phyloP scores from a whole-genome alignment of 192 early-diverging fungal genomes.

The Coemansia sp. region DNA sequence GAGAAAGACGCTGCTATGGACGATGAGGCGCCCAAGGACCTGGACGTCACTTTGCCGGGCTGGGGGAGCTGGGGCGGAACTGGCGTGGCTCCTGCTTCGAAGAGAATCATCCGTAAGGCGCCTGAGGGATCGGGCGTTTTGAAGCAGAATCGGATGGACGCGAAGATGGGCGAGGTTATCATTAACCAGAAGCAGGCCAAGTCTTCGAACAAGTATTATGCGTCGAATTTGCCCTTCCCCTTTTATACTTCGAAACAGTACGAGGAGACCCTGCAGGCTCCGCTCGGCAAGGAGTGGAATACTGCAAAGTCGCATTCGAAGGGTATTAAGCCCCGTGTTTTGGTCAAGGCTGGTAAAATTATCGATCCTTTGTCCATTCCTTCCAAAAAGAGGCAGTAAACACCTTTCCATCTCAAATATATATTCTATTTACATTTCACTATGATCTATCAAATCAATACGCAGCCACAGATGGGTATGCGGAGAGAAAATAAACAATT shows the following conservation, averaged over 20 bases:
- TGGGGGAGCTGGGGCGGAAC: slow-evolving; percentile 89
- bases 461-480: not conserved
- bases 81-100: slow-evolving; percentile 65
- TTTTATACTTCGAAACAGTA: slow-evolving; percentile 87
- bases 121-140: slow-evolving; percentile 26
- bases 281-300: slow-evolving; percentile 98
- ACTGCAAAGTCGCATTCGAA: slow-evolving; percentile 71
- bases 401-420: not conserved
- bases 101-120: slow-evolving; percentile 60
- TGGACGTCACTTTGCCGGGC: slow-evolving; percentile 87
- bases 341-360: slow-evolving; percentile 80
- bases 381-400: slow-evolving; percentile 58
- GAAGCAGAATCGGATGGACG: slow-evolving; percentile 27
- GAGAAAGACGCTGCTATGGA: slow-evolving; percentile 76
- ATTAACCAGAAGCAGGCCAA: slow-evolving; percentile 88
- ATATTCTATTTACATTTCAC: not conserved
- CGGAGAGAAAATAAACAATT: not conserved
- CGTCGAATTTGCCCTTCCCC: slow-evolving; percentile 76
- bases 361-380: slow-evolving; percentile 82
- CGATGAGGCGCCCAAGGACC: slow-evolving; percentile 75
- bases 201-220: slow-evolving; percentile 74
- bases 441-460: not conserved
- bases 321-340: slow-evolving; percentile 78
- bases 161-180: slow-evolving; percentile 67
- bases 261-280: slow-evolving; percentile 78